A percentile compares a stretch with the other conserved stretches of the same genome.
phyloP scores from a whole-genome alignment of 345 rosid genomes.

The Ailanthus altissimus region DNA sequence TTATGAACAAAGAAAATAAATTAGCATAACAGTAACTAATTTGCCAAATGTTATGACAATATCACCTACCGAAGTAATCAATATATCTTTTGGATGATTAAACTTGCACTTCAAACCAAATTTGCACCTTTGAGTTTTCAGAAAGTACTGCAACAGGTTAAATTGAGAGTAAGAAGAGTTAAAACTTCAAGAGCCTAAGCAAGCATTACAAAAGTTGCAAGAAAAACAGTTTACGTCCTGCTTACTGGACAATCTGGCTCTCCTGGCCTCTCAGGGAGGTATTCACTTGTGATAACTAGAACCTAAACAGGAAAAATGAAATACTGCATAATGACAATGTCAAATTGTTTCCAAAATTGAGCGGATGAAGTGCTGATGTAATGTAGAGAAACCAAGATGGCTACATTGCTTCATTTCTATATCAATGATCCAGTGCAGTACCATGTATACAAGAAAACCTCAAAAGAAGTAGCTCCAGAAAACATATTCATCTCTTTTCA shows the following conservation, averaged over 20 bases:
- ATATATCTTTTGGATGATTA: slow-evolving; percentile 76
- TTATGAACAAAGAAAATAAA: slow-evolving; percentile 19
- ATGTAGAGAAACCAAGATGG: slow-evolving; percentile 11
- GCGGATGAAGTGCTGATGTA: background rate
- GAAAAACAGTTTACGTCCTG: slow-evolving; percentile 13
- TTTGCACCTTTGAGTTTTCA: slow-evolving; percentile 94
- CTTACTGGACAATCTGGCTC: slow-evolving; percentile 97
- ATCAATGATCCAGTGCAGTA: background rate
- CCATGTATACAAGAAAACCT: background rate
- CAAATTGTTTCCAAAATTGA: slow-evolving; percentile 4
- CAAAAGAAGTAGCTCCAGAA: background rate
- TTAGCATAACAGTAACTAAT: slow-evolving; percentile 2
- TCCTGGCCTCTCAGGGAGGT: slow-evolving; percentile 82
- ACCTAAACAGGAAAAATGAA: slow-evolving; percentile 49
- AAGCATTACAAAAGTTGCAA: slow-evolving; percentile 16
- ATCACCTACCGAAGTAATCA: slow-evolving; percentile 49
- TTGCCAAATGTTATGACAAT: slow-evolving; percentile 20
- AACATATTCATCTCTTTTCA: slow-evolving; percentile 16
- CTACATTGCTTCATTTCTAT: background rate
- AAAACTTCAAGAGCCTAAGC: slow-evolving; percentile 25
- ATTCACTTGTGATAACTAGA: slow-evolving; percentile 53
- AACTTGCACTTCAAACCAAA: slow-evolving; percentile 88
- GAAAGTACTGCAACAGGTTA: slow-evolving; percentile 60
- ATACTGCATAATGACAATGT: background rate
- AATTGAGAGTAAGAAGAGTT: slow-evolving; percentile 14